These are phyloP conservation scores for Rhodotorula sp. DNA, from an alignment of 1,284 basidiomycete genomes.

Conservation along the genomic window DNA sequence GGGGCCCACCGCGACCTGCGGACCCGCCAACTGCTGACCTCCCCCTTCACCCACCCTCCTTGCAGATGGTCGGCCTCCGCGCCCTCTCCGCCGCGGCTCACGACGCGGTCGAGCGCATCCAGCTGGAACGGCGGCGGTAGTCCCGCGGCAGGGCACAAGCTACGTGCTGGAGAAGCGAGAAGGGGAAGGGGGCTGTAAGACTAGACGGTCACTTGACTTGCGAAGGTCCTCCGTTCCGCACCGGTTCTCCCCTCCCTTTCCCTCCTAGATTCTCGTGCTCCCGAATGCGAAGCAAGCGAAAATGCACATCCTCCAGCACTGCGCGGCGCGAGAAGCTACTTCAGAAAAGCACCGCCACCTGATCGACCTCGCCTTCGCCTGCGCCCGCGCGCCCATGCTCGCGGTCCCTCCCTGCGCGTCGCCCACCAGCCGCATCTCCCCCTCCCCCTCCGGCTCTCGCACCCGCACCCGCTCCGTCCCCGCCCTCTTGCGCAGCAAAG, in stretches of 20 bases:
- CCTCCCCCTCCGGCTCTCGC: not conserved
- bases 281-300: not conserved
- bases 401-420: too few species aligned
- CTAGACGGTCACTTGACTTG: too few species aligned
- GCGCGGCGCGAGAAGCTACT: not conserved
- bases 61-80: not conserved
- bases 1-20: too few species aligned
- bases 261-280: too few species aligned
- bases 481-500: too few species aligned
- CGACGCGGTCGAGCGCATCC: not conserved
- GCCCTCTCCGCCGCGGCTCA: not conserved
- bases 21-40: too few species aligned
- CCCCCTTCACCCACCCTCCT: too few species aligned
- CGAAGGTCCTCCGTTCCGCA: too few species aligned
- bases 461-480: too few species aligned
- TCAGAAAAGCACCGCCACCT: constrained; percentile 23
- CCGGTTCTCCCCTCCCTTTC: not conserved
- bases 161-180: too few species aligned
- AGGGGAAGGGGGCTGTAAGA: too few species aligned
- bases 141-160: too few species aligned
- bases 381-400: not conserved
- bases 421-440: not conserved
- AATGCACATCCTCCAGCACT: not conserved
- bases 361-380: constrained; percentile 5
- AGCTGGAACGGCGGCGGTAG: not conserved